Evolutionary conservation across 2,329 filamentous ascomycete genomes (phyloP).

Genomic region (Colletotrichum caudatum): DNA sequence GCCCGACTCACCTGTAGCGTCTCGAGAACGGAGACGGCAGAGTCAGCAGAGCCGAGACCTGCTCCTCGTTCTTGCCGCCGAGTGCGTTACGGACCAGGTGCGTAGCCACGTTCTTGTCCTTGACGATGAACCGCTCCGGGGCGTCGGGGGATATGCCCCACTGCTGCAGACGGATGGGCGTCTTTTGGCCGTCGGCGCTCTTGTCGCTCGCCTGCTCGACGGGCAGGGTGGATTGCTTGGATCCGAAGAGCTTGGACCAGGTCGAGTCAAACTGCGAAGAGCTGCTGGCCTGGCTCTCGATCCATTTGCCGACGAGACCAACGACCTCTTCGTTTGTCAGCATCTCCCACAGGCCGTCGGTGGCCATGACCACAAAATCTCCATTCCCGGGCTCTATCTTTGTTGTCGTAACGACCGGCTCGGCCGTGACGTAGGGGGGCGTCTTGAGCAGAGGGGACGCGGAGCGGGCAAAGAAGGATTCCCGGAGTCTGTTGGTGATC

Average conservation of each 20-base stretch:
- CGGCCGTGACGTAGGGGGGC: conserved; percentile 96
- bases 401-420: conserved; percentile 93
- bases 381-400: conserved; percentile 89
- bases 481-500: conserved; percentile 83
- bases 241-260: conserved; percentile 76
- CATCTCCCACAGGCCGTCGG: conserved; percentile 99
- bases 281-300: conserved; percentile 77
- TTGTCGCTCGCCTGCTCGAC: conserved; percentile 73
- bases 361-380: conserved; percentile 96
- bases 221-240: conserved; percentile 70
- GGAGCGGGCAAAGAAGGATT: conserved; percentile 87
- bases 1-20: conserved; percentile 77
- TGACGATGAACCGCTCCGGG: conserved; percentile 87
- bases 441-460: conserved; percentile 84
- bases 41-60: conserved; percentile 91
- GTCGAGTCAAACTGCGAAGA: conserved; percentile 75
- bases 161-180: conserved; percentile 88
- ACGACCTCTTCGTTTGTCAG: conserved; percentile 98
- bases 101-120: conserved; percentile 96
- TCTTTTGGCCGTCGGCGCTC: conserved; percentile 77
- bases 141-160: conserved; percentile 84
- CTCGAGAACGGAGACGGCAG: conserved; percentile 91
- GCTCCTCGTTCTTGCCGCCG: conserved; percentile 92
- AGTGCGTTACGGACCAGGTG: conserved; percentile 96
- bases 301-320: conserved; percentile 95